phyloP scores from a whole-genome alignment of 805 yeast species.

The Teunomyces cretensis region DNA sequence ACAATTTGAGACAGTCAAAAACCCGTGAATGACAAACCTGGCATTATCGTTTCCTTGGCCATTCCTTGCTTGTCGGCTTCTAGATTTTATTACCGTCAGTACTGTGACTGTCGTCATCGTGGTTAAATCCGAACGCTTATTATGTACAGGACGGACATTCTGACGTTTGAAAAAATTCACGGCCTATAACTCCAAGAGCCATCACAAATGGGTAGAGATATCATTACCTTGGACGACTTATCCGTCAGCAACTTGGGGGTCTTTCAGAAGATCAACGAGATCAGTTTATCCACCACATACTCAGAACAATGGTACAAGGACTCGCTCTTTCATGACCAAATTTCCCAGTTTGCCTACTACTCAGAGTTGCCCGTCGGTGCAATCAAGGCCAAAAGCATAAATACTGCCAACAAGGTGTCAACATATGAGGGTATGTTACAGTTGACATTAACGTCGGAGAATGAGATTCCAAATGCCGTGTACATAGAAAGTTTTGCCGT shows the following conservation, averaged over 20 bases:
- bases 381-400: constrained; percentile 54
- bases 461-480: constrained; percentile 48
- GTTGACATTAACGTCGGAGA: constrained; percentile 18
- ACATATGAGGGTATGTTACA: constrained; percentile 24
- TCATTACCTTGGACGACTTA: constrained; percentile 54
- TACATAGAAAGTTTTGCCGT: constrained; percentile 72
- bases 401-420: constrained; percentile 40
- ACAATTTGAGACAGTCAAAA: no score
- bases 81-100: no score
- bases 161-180: no score
- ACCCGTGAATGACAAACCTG: no score
- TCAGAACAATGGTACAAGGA: constrained; percentile 50
- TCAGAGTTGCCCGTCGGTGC: constrained; percentile 83
- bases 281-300: constrained; percentile 51
- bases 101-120: no score
- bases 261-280: constrained; percentile 55
- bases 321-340: constrained; percentile 42
- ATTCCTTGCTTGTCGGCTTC: no score
- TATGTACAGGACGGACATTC: no score
- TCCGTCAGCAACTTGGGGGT: constrained; percentile 61
- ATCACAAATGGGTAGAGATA: constrained; percentile 40
- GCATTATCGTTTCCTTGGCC: no score
- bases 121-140: no score
- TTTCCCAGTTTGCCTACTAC: constrained; percentile 61
- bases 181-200: no score